Conservation (phyloP, 2,329 filamentous ascomycete species). For the Pseudogymnoascus destructans region DNA sequence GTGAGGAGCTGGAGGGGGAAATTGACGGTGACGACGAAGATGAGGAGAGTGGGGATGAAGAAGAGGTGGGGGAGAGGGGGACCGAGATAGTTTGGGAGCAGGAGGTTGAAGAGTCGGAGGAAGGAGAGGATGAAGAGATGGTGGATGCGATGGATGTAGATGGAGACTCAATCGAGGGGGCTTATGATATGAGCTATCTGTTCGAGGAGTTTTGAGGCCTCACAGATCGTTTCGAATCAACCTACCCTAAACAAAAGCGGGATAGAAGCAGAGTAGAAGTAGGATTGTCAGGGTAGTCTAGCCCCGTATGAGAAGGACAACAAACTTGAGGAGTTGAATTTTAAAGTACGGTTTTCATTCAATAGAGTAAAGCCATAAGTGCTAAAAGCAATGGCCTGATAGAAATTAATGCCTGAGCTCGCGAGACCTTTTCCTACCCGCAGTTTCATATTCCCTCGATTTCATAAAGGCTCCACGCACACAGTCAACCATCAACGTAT, state of each 20-base stretch:
- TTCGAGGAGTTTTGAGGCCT: not conserved
- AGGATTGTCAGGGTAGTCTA: not conserved
- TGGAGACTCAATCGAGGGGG: not conserved
- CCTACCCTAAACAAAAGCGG: not conserved
- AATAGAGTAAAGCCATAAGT: too few species aligned
- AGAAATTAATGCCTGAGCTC: not conserved
- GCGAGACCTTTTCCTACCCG: not conserved
- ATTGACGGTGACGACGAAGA: not conserved
- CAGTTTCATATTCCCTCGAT: not conserved
- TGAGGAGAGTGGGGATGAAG: not conserved
- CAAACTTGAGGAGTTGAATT: not conserved
- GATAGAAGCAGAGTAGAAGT: not conserved
- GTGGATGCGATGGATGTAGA: not conserved
- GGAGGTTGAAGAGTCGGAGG: not conserved
- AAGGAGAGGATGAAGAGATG: not conserved
- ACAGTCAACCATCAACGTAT: not conserved
- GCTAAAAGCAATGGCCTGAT: not conserved
- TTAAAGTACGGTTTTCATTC: not conserved
- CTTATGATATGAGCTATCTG: not conserved
- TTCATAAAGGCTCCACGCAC: not conserved
- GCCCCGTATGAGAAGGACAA: not conserved
- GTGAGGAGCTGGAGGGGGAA: not conserved
- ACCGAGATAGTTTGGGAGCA: not conserved
- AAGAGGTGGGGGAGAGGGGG: not conserved
- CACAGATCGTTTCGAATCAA: not conserved